Base-by-base conservation (phyloP, 2,329 filamentous ascomycete genomes). In the Helotiales sp. region DNA sequence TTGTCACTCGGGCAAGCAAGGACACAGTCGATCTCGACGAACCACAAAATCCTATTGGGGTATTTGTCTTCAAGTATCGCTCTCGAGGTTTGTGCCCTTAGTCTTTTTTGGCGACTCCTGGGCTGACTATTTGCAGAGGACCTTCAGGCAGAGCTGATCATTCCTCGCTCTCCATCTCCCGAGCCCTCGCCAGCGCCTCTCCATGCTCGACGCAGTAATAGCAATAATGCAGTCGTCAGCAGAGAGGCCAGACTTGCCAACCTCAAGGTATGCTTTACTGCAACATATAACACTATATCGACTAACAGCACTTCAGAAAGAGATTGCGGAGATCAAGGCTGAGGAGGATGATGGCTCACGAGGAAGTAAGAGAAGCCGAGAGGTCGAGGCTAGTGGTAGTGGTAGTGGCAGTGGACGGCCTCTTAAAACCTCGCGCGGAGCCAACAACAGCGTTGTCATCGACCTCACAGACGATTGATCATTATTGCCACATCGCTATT, bases 401-500 rank as follows among this genome's bases (percentile, higher is more conserved):
- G 65, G 67, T 7, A 61, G 60, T 3, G 26, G n/a, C 6, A 17
- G 30, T 47, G 61, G 57, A 49, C 47, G 70, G 55, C 43, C 64
- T 2, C 68, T 69, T 37, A 74, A 73, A 47, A 69, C 61, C 2
- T 69, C 62, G 20, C 65, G 66, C 7, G 45, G 30, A n/a, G 8
- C 32, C 7, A 37, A 55, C 28, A 67, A 66, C 28, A 61, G 5
- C 11, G 10, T 69, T 1, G 55, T 70, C n/a, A 66, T 74, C 26
- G 72, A 73, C 49, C 65, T 74, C 13, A 74, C 72, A 11, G 69
- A 74, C 26, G 72, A 72, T 20, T 74, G 43, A 71, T 15, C 11
- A 7, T 40, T 11, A 22, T 8, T 8, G n/a, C 20, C 11, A 2
- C 4, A 3, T 22, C 22, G 7, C 11, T 4, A 3, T 26, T 24